A percentile compares a stretch with the other conserved stretches of the same genome.
Conservation (phyloP, 176 grass and related monocot genomes). For the Zea luxurians region DNA sequence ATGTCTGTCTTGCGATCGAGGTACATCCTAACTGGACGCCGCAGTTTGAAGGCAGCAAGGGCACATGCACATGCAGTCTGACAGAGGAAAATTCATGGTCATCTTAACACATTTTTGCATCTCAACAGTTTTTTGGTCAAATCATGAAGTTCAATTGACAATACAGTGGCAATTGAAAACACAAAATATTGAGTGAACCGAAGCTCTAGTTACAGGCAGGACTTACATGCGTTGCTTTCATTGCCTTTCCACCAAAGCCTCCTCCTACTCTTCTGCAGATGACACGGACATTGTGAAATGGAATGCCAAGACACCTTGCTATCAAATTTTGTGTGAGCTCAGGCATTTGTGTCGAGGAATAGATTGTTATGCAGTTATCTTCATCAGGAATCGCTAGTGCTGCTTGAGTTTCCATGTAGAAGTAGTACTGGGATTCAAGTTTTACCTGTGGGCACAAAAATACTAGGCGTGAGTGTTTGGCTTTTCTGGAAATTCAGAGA, state of each 20-base stretch:
- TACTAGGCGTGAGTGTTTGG: background rate
- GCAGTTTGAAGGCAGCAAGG: constrained; percentile 61
- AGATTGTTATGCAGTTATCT: constrained; percentile 75
- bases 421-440: constrained; percentile 80
- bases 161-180: background rate
- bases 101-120: background rate
- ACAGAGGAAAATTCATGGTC: constrained; percentile 7
- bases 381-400: constrained; percentile 76
- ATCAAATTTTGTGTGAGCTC: constrained; percentile 47
- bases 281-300: constrained; percentile 70
- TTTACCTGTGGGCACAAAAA: constrained; percentile 50
- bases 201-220: background rate
- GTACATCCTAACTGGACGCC: constrained; percentile 69
- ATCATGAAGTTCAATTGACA: background rate
- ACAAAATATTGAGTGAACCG: background rate
- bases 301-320: constrained; percentile 68
- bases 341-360: constrained; percentile 51
- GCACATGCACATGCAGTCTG: constrained; percentile 65
- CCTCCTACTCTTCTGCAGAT: constrained; percentile 82
- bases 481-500: background rate
- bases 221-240: constrained; percentile 47
- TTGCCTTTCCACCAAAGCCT: constrained; percentile 75
- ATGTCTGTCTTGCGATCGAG: constrained; percentile 81
- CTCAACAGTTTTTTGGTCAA: background rate
- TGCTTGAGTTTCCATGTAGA: constrained; percentile 80